phyloP scores from a whole-genome alignment of 768 basidiomycete species.

The Clathrus columnatus region DNA sequence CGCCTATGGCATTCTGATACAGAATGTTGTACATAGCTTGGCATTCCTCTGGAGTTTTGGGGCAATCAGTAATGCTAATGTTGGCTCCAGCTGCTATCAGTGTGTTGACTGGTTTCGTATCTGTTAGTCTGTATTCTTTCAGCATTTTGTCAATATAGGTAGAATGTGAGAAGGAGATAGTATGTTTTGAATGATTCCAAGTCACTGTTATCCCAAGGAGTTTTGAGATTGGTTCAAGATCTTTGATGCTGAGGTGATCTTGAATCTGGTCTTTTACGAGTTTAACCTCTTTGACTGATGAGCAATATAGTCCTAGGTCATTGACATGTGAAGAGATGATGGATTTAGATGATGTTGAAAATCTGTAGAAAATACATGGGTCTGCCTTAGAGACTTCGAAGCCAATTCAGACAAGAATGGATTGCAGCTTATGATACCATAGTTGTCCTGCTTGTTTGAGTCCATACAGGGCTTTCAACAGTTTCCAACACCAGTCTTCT shows the following conservation, averaged over 20 bases:
- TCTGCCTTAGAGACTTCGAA: constrained; percentile 25
- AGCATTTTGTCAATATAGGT: constrained; percentile 11
- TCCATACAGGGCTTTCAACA: constrained; percentile 26
- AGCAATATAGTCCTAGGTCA: constrained; percentile 18
- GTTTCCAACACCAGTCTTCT: constrained; percentile 13
- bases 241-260: not conserved
- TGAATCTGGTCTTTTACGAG: constrained; percentile 23
- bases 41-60: not conserved
- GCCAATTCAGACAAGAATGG: constrained; percentile 21
- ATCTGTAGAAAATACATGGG: constrained; percentile 25
- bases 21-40: not conserved
- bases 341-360: constrained; percentile 5
- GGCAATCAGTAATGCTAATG: constrained; percentile 5
- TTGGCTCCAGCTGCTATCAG: constrained; percentile 17
- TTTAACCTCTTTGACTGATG: constrained; percentile 8
- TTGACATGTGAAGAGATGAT: constrained; percentile 30
- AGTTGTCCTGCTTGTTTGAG: constrained; percentile 27
- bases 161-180: not conserved
- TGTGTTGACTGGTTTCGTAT: constrained; percentile 11
- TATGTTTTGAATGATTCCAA: not conserved
- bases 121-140: constrained; percentile 10
- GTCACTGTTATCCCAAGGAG: constrained; percentile 5
- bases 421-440: constrained; percentile 29
- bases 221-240: not conserved
- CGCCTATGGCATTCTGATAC: constrained; percentile 12